These are phyloP conservation scores for Thalassiosira profunda DNA, from an alignment of 108 stramenopile species.

Conservation along the genomic window DNA sequence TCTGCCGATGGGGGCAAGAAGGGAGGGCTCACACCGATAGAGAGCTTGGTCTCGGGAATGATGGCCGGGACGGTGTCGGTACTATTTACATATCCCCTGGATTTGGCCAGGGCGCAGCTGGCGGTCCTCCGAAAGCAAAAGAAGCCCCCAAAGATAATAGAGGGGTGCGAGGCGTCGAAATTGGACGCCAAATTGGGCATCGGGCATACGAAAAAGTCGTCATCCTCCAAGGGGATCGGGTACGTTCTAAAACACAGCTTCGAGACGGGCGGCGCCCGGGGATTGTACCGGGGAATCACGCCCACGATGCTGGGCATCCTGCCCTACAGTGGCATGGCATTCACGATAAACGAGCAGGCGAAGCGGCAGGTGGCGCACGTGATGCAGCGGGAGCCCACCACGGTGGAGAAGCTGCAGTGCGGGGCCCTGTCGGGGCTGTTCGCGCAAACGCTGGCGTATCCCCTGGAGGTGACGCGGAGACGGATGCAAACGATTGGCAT, in stretches of 20 bases:
- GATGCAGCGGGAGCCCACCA: slow-evolving; percentile 78
- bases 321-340: slow-evolving; percentile 96
- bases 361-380: slow-evolving; percentile 77
- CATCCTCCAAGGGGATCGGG: slow-evolving; percentile 16
- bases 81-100: slow-evolving; percentile 94
- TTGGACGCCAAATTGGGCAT: neutral
- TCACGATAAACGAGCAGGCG: slow-evolving; percentile 93
- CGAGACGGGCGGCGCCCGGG: slow-evolving; percentile 42
- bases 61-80: slow-evolving; percentile 91
- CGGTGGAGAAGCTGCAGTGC: slow-evolving; percentile 87
- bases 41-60: slow-evolving; percentile 86
- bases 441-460: slow-evolving; percentile 94
- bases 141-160: slow-evolving; percentile 25
- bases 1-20: slow-evolving; percentile 7
- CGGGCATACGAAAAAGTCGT: neutral
- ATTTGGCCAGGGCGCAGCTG: slow-evolving; percentile 95
- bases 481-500: slow-evolving; percentile 97
- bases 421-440: slow-evolving; percentile 92
- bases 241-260: slow-evolving; percentile 26
- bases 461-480: slow-evolving; percentile 93
- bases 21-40: slow-evolving; percentile 80
- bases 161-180: slow-evolving; percentile 21
- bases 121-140: slow-evolving; percentile 81
- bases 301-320: slow-evolving; percentile 96
- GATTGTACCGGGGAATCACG: slow-evolving; percentile 89